phyloP scores from a whole-genome alignment of 1,284 basidiomycete genomes.

The Violaceomyces palustris region DNA sequence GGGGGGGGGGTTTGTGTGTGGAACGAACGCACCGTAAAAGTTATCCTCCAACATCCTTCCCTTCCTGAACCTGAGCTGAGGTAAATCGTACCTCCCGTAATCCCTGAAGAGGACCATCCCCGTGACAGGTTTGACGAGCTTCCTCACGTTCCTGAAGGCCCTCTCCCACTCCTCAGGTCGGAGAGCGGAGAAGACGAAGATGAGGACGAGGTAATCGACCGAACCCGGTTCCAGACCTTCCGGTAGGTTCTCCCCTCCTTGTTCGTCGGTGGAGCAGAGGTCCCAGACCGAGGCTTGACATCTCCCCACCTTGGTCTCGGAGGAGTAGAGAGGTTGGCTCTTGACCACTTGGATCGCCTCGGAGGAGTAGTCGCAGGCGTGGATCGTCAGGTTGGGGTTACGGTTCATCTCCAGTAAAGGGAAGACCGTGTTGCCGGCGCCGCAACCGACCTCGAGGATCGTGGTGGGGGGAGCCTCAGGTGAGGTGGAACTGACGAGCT shows the following conservation, averaged over 20 bases:
- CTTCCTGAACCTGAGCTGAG: slow-evolving; percentile 86
- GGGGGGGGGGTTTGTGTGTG: too few relatives aligned
- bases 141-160: slow-evolving; percentile 73
- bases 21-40: slow-evolving; percentile 52
- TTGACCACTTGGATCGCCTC: slow-evolving; percentile 89
- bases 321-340: slow-evolving; percentile 28
- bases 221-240: slow-evolving; percentile 53
- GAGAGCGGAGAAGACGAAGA: slow-evolving; percentile 90
- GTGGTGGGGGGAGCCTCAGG: slow-evolving; percentile 10
- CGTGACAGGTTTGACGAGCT: slow-evolving; percentile 73
- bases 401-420: slow-evolving; percentile 75
- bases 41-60: slow-evolving; percentile 83
- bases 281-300: slow-evolving; percentile 88
- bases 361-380: slow-evolving; percentile 84
- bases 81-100: slow-evolving; percentile 83
- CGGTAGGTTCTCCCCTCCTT: slow-evolving; percentile 13
- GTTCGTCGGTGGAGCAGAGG: slow-evolving; percentile 57
- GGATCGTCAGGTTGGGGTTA: slow-evolving; percentile 70
- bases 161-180: slow-evolving; percentile 87
- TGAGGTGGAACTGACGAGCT: slow-evolving; percentile 16
- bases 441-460: slow-evolving; percentile 49
- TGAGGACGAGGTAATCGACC: slow-evolving; percentile 83
- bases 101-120: slow-evolving; percentile 83
- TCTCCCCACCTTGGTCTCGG: slow-evolving; percentile 39
- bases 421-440: slow-evolving; percentile 83